Evolutionary conservation across 1,139 yeast species (phyloP).

Genomic region (Geotrichum histeridarum): DNA sequence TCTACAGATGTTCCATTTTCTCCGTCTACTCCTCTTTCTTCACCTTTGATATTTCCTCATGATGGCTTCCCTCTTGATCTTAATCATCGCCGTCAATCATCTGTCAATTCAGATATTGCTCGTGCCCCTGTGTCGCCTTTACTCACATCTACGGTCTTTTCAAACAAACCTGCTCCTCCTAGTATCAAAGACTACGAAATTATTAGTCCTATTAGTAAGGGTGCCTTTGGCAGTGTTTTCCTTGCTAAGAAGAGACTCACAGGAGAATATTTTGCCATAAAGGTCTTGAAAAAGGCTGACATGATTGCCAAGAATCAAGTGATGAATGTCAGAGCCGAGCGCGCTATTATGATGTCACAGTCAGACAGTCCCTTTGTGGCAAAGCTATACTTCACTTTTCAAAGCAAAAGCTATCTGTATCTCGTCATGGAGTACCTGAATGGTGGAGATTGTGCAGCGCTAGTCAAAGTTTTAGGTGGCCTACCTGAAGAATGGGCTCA

Average conservation of each 20-base stretch:
- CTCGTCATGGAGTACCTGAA: conserved; percentile 94
- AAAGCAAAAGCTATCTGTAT: conserved; percentile 78
- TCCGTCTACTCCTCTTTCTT: conserved; percentile 31
- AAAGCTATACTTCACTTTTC: conserved; percentile 81
- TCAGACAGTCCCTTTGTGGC: conserved; percentile 93
- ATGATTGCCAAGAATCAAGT: conserved; percentile 97
- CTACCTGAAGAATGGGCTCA: conserved; percentile 80
- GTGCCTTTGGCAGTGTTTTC: conserved; percentile 96
- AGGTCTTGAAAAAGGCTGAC: conserved; percentile 87
- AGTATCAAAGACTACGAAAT: conserved; percentile 86
- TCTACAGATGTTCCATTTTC: conserved; percentile 20
- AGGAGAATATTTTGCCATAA: conserved; percentile 93
- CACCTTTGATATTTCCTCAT: conserved; percentile 32
- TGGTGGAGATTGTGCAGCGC: conserved; percentile 93
- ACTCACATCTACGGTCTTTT: conserved; percentile 54
- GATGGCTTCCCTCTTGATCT: conserved; percentile 22
- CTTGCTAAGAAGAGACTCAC: conserved; percentile 76
- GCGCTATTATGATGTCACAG: conserved; percentile 97
- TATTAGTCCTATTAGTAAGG: conserved; percentile 88
- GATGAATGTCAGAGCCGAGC: conserved; percentile 85
- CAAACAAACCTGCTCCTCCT: conserved; percentile 46
- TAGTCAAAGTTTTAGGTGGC: conserved; percentile 74
- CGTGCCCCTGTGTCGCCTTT: conserved; percentile 68
- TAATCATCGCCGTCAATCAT: conserved; percentile 30
- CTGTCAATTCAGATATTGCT: conserved; percentile 25